Base-by-base conservation (phyloP, 306 rosid genomes). In the Alnus rubra region DNA sequence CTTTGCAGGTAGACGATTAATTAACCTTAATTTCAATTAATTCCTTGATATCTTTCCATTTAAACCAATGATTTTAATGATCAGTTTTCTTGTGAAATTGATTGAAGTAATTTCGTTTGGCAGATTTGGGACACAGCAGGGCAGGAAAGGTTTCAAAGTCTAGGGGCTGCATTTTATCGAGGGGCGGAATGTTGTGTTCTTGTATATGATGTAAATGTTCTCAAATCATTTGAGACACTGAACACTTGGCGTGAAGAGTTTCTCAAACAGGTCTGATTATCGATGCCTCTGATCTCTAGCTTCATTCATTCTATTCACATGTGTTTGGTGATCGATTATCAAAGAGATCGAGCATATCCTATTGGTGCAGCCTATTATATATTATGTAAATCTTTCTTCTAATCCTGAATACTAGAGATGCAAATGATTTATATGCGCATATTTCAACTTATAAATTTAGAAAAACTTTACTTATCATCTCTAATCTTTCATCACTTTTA, bases 41-140 rank as follows among this genome's bases (percentile, higher is more conserved):
- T 23, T n/a, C 30, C 4, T 31, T 42, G 39, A n/a, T 35, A 42
- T 64, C 9, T 51, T 31, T 51, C 8, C 31, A 53, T 28, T 15
- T 15, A 12, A 49, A 28, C 2, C 15, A 54, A 63, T 58, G 67
- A 68, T 72, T 53, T 14, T 47, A 30, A 52, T 67, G 47, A 23
- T 23, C 28, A 13, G 52, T 67, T 58, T 39, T 33, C 59, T 74
- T 15, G 75, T 10, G 9, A 18, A 68, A 39, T 75, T 63, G 60
- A 42, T 39, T 73, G 69, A 68, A 49, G 7, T 16, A 63, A 72
- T 37, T 14, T 42, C 13, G 19, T 81, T 0, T 74, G 80, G 86
- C 82, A 94, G 98, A 88, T 94, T 82, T 94, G 98, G 98, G 98
- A 94, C 80, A 94, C 98, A 4, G 98, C 98, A 63, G 98, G 98